Conservation (phyloP, 306 rosid species). For the Pyrus bretschneideri region DNA sequence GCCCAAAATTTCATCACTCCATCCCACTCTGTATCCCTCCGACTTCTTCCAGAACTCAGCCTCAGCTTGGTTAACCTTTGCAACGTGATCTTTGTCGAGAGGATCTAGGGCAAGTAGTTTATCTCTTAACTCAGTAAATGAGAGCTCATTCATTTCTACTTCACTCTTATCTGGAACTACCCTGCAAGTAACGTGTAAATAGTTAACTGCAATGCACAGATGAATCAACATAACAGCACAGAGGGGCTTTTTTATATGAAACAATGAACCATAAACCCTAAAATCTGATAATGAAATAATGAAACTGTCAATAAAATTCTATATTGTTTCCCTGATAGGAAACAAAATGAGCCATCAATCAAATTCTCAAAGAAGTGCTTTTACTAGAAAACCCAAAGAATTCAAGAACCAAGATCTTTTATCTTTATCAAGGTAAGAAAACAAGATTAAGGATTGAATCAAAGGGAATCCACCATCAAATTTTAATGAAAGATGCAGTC, state of each 20-base stretch:
- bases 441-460: not conserved
- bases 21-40: slow-evolving; percentile 95
- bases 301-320: not conserved
- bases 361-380: not conserved
- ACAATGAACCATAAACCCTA: not conserved
- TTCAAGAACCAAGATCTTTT: not conserved
- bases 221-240: slow-evolving; percentile 6
- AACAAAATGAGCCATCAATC: not conserved
- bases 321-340: not conserved
- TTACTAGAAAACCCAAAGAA: not conserved
- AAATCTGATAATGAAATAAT: not conserved
- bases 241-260: not conserved
- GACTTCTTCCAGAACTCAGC: slow-evolving; percentile 92
- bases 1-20: slow-evolving; percentile 98
- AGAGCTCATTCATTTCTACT: slow-evolving; percentile 57
- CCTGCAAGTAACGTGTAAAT: slow-evolving; percentile 40
- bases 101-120: slow-evolving; percentile 80
- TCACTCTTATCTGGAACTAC: slow-evolving; percentile 35
- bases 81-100: slow-evolving; percentile 67
- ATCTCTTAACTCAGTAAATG: slow-evolving; percentile 91
- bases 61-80: slow-evolving; percentile 85
- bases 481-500: not conserved
- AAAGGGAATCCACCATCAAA: not conserved
- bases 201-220: slow-evolving; percentile 5
- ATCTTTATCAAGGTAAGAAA: not conserved